Percentiles rank a stretch among this genome's conserved stretches.
Conservation (phyloP, 106 monocot species). For the Apostasia ramifera region DNA sequence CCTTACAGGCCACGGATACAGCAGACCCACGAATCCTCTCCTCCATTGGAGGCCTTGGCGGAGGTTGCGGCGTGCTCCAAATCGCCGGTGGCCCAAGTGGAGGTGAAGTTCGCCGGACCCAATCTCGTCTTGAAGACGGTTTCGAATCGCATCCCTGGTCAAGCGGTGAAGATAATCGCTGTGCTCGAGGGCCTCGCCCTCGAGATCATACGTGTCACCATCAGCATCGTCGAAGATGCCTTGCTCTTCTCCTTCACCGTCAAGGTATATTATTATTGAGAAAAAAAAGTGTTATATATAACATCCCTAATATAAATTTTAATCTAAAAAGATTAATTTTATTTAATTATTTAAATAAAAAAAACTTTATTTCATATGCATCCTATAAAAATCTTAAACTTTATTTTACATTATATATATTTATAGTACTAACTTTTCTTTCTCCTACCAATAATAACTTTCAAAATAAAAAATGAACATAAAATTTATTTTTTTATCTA, state of each 20-base stretch:
- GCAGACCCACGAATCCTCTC: conserved; percentile 21
- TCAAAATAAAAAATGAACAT: no score
- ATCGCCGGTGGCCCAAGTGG: conserved; percentile 55
- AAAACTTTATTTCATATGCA: no score
- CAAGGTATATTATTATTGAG: conserved; percentile 42
- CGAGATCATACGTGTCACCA: conserved; percentile 76
- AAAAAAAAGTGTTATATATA: no score
- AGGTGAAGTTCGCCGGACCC: conserved; percentile 79
- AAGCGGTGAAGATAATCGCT: conserved; percentile 63
- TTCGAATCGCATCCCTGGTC: conserved; percentile 65
- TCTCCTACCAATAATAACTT: no score
- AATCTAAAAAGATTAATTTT: no score
- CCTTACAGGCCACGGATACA: conserved; percentile 53
- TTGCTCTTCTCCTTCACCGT: conserved; percentile 91
- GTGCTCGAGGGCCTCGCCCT: conserved; percentile 69
- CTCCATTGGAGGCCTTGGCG: conserved; percentile 10
- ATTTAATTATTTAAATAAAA: no score
- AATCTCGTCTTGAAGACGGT: conserved; percentile 78
- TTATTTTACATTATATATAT: no score
- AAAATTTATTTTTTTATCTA: no score
- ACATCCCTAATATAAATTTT: no score
- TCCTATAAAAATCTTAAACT: no score
- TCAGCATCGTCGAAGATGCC: conserved; percentile 69
- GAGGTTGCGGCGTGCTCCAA: conserved; percentile 39
- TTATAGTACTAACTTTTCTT: no score